Percentiles rank a stretch among this genome's conserved stretches.
These are phyloP conservation scores for Phytophthora ramorum DNA, from an alignment of 352 stramenopile genomes.

Conservation along the genomic window DNA sequence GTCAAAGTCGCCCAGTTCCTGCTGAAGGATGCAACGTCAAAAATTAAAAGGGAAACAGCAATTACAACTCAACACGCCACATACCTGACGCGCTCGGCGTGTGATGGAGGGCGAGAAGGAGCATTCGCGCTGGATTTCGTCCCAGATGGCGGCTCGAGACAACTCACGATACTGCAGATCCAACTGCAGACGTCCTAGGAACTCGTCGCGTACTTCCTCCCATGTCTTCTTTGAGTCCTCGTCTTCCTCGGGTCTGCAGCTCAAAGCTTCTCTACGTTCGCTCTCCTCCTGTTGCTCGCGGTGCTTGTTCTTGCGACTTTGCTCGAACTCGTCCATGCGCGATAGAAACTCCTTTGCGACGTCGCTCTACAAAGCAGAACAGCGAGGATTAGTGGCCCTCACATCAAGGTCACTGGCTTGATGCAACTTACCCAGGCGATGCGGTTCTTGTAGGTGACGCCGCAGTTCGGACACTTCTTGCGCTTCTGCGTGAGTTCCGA, in stretches of 20 bases:
- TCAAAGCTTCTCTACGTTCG: conserved; percentile 16
- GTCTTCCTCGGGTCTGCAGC: conserved; percentile 9
- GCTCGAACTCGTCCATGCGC: conserved; percentile 56
- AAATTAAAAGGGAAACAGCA: neutral
- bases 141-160: conserved; percentile 52
- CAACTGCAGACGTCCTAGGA: conserved; percentile 68
- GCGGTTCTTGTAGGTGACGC: conserved; percentile 67
- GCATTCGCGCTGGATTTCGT: conserved; percentile 61
- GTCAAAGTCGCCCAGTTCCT: conserved; percentile 63
- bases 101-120: conserved; percentile 68
- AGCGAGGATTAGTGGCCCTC: neutral
- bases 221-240: conserved; percentile 43
- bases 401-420: neutral
- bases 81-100: conserved; percentile 41
- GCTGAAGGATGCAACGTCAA: conserved; percentile 15
- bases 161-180: conserved; percentile 64
- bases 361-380: conserved; percentile 37
- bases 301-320: conserved; percentile 21
- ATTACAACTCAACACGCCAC: neutral
- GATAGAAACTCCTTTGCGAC: conserved; percentile 70
- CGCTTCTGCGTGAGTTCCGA: conserved; percentile 80
- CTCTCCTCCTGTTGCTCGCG: conserved; percentile 25
- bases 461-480: conserved; percentile 84
- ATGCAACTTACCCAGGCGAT: conserved; percentile 64
- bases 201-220: conserved; percentile 65